Conservation (phyloP, 306 rosid species). For the Elaeagnus macrophylla region DNA sequence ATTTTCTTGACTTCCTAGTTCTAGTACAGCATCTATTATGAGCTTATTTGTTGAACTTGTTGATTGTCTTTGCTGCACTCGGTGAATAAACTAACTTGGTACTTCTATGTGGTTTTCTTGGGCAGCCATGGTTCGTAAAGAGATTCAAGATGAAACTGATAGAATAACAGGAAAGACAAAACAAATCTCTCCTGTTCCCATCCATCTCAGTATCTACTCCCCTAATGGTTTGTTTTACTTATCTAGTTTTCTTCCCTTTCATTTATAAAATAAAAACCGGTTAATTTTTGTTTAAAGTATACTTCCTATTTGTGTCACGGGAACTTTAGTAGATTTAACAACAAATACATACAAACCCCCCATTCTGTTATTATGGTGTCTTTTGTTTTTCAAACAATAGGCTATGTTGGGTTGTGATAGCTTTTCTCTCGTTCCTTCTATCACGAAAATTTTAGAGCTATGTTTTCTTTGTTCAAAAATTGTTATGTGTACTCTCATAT, state of each 20-base stretch:
- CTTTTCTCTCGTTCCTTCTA: neutral
- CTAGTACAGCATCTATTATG: no score
- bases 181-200: slow-evolving; percentile 87
- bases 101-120: neutral
- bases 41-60: no score
- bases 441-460: neutral
- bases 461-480: neutral
- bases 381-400: neutral
- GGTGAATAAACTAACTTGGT: neutral
- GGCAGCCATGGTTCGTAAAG: slow-evolving; percentile 78
- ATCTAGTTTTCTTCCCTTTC: neutral
- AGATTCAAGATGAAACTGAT: slow-evolving; percentile 94
- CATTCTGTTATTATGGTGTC: no score
- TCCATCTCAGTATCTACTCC: slow-evolving; percentile 96
- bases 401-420: neutral
- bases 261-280: neutral
- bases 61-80: neutral
- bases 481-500: neutral
- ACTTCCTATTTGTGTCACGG: no score
- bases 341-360: no score
- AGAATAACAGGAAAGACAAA: slow-evolving; percentile 76
- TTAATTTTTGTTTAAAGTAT: neutral
- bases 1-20: no score
- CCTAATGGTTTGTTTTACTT: slow-evolving; percentile 55
- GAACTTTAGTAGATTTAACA: no score